phyloP scores from a whole-genome alignment of 305 asterid species.

The Fraxinus paxiana region DNA sequence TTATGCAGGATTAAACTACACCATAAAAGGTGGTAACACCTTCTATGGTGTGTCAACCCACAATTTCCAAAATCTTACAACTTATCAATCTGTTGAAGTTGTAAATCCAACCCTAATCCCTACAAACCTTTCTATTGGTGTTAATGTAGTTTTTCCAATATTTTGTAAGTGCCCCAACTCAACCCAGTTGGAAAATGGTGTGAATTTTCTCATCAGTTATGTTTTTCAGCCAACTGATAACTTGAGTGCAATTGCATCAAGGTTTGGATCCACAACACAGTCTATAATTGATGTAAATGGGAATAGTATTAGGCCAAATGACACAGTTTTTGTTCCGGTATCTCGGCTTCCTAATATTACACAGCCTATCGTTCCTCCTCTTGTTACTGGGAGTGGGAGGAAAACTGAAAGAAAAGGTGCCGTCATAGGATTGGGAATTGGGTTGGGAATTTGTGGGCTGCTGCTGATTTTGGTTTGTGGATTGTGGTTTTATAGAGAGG shows the following conservation, averaged over 20 bases:
- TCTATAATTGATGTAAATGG: conserved; percentile 50
- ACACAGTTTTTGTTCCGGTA: conserved; percentile 68
- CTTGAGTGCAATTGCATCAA: conserved; percentile 42
- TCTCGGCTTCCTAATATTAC: conserved; percentile 51
- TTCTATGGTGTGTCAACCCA: conserved; percentile 41
- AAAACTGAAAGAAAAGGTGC: conserved; percentile 39
- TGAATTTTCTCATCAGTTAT: conserved; percentile 56
- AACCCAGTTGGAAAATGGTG: conserved; percentile 30
- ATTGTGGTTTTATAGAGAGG: conserved; percentile 40
- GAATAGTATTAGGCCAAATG: conserved; percentile 29
- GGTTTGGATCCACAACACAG: conserved; percentile 43
- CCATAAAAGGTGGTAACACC: conserved; percentile 49
- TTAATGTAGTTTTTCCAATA: conserved; percentile 46
- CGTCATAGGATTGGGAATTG: conserved; percentile 53
- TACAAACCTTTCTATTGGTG: conserved; percentile 34
- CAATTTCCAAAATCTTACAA: conserved; percentile 56
- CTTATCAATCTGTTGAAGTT: conserved; percentile 57
- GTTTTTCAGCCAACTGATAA: conserved; percentile 62
- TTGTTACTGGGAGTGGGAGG: not conserved
- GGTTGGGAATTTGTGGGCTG: conserved; percentile 50
- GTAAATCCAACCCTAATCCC: conserved; percentile 58
- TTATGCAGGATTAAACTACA: conserved; percentile 45
- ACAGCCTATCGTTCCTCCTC: conserved; percentile 37
- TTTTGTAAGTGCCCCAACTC: conserved; percentile 73
- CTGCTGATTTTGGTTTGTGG: conserved; percentile 37